A percentile compares a stretch with the other conserved stretches of the same genome.
Evolutionary conservation across 305 asterid genomes (phyloP).

Genomic region (Fraxinus velutina): DNA sequence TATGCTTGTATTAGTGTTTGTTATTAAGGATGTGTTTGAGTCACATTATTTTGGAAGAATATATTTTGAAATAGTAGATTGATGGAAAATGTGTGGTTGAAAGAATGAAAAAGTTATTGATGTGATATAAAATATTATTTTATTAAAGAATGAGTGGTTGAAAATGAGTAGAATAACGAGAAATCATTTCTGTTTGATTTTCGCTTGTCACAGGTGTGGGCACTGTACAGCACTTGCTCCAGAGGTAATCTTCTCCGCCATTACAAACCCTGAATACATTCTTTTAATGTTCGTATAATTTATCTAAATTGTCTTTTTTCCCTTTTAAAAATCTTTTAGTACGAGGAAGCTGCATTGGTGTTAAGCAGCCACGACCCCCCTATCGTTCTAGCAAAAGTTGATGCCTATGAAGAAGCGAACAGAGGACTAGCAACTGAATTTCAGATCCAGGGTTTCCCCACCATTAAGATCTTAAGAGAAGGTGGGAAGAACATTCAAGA

Average conservation of each 20-base stretch:
- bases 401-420: slow-evolving; percentile 57
- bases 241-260: slow-evolving; percentile 44
- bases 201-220: slow-evolving; percentile 62
- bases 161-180: no score
- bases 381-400: slow-evolving; percentile 71
- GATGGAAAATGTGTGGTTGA: no score
- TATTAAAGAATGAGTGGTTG: no score
- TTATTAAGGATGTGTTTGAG: no score
- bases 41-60: no score
- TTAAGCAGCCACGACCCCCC: slow-evolving; percentile 75
- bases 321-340: slow-evolving; percentile 32
- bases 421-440: slow-evolving; percentile 49
- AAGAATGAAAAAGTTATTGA: no score
- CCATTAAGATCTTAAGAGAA: slow-evolving; percentile 66
- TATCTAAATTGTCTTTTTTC: neutral
- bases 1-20: neutral
- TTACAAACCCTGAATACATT: neutral
- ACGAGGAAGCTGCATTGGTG: slow-evolving; percentile 71
- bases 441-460: slow-evolving; percentile 66
- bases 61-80: no score
- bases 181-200: neutral
- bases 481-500: slow-evolving; percentile 66
- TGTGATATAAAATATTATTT: no score
- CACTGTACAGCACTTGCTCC: slow-evolving; percentile 74
- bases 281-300: neutral